Base-by-base conservation (phyloP, 805 yeast genomes). In the Wickerhamomyces queroliae region DNA sequence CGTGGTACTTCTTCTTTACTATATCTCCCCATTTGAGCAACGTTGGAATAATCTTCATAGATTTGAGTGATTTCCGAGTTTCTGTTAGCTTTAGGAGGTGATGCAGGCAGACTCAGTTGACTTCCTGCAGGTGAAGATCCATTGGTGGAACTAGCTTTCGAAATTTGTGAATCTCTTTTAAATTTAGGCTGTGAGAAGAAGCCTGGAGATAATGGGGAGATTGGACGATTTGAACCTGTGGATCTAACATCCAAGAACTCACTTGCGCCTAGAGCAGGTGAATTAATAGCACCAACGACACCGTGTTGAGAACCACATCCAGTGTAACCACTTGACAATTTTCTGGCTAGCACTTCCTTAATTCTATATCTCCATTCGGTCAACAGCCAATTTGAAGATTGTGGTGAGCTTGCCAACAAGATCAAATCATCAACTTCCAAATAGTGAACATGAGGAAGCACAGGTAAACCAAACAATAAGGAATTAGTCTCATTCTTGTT, bases 291-390 rank as follows among this genome's bases (percentile, higher is more conserved):
- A 25, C 84, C 84, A 4, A 67, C 67, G 17, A 79, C 53, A 12
- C 86, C 86, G 39, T 80, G 70, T 13, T 70, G 58, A 23, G 83
- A 76, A n/a, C 91, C 91, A 60, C 88, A 81, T 6, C 95, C 93
- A 18, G 75, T 75, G 55, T 83, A 84, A 7, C 91, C 82, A n/a
- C 67, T 56, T 8, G 66, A 46, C 38, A 80, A 50, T 51, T 80
- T 83, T 15, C 68, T 55, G 31, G 70, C 72, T 36, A 84, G 55
- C 11, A 81, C 52, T 21, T 72, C 74, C 52, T 79, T 80, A 42
- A 83, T 69, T 28, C 70, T 69, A 1, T 47, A 42, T 46, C 69
- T 67, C 93, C 93, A 84, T 24, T 76, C 77, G n/a, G 67, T 53
- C 13, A 67, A 63, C 5, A 72, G 49, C 91, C 91, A 83, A 45